Base-by-base conservation (phyloP, 805 yeast genomes). In the Pichia rugopelliculosa region DNA sequence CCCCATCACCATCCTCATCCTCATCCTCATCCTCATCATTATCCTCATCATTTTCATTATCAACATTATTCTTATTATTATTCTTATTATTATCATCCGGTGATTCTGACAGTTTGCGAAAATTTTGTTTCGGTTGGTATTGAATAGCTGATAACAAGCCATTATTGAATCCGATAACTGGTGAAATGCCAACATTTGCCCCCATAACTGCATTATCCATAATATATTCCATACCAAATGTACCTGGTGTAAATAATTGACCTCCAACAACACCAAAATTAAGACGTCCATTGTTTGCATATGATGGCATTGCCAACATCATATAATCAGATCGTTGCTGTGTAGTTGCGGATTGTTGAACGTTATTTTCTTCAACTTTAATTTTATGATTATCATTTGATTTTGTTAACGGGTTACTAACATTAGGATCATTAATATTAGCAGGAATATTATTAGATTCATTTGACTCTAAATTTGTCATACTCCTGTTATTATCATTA, bases 161-260 rank as follows among this genome's bases (percentile, higher is more conserved):
- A 36, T 44, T 48, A 22, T 50, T 48, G 18, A 50, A 53, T 3
- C 56, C 53, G n/a, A 53, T 50, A 18, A 50, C 49, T 7, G 56
- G 56, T 7, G 53, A 53, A 6, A 48, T 43, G 6, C 42, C 48
- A 30, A 38, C 26, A 8, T 41, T 46, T 3, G 45, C 40, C 12
- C 44, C 42, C 12, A 33, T 12, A 4, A 39, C 43, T 18, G 42
- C 8, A 15, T 38, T 45, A 7, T 45, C 48, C 39, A 38, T 39
- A 21, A 36, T 50, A 15, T 36, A 42, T 15, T 44, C 50, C 13
- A 44, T 33, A n/a, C 41, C 40, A 20, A 42, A 3, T 18, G 33
- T 36, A 3, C 50, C 46, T 3, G 53, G 53, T 1, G 53, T 50
- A 15, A 50, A 47, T 21, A 47, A 11, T 24, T 50, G 53, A n/a